These are phyloP conservation scores for Croton setiger DNA, from an alignment of 441 rosid species.

Conservation along the genomic window DNA sequence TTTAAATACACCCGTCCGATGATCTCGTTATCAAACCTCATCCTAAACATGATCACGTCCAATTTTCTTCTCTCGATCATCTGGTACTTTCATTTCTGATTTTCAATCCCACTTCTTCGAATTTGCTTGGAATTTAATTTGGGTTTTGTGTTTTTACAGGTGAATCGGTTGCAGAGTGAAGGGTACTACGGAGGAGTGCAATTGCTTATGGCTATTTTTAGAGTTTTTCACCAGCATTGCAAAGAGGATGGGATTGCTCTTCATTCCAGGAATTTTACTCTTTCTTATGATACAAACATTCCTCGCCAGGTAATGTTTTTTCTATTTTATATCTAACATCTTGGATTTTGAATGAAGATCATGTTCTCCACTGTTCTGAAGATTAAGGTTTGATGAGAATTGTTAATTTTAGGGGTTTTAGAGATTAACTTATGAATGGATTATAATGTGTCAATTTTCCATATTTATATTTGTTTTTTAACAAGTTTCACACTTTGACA, in stretches of 20 bases:
- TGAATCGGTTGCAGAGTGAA: conserved; percentile 66
- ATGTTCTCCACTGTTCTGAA: too few species aligned
- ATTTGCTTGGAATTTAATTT: not conserved
- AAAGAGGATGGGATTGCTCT: conserved; percentile 54
- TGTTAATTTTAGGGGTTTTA: not conserved
- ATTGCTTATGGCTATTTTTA: conserved; percentile 88
- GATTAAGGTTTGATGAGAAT: too few species aligned
- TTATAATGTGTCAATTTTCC: not conserved
- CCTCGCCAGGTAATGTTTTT: conserved; percentile 75
- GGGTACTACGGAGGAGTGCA: conserved; percentile 93
- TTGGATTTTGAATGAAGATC: not conserved
- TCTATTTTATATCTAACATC: not conserved
- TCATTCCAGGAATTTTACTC: conserved; percentile 50
- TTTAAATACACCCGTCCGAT: conserved; percentile 54
- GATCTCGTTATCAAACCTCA: conserved; percentile 69
- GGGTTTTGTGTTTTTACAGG: conserved; percentile 26
- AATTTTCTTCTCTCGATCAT: conserved; percentile 60
- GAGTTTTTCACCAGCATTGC: conserved; percentile 57
- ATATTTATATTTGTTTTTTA: not conserved
- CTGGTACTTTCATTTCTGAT: conserved; percentile 29
- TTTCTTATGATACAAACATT: conserved; percentile 82
- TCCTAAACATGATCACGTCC: conserved; percentile 73
- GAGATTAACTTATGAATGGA: not conserved
- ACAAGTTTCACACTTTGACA: conserved; percentile 6
- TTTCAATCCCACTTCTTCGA: not conserved